These are phyloP conservation scores for Tilletiopsis washingtonensis DNA, from an alignment of 1,284 basidiomycete genomes.

Conservation along the genomic window DNA sequence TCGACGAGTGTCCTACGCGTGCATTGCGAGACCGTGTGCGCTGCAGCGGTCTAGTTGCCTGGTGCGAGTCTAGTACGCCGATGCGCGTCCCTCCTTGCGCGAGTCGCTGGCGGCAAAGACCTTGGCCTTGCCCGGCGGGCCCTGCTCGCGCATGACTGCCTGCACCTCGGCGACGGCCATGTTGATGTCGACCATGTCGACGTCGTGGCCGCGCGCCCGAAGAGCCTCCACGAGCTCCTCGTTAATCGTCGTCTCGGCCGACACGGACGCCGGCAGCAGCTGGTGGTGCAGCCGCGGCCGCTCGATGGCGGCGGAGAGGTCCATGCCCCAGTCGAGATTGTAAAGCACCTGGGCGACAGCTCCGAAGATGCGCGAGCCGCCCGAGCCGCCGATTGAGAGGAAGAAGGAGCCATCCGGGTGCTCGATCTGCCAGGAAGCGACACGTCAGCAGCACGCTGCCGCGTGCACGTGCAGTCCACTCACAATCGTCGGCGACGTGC, in stretches of 20 bases:
- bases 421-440: no score
- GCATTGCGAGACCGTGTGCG: no score
- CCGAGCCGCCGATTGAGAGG: constrained; percentile 71
- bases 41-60: no score
- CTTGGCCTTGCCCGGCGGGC: constrained; percentile 1
- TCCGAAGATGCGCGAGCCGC: constrained; percentile 76
- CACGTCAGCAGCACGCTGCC: no score
- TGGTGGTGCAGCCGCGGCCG: constrained; percentile 85
- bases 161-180: constrained; percentile 31
- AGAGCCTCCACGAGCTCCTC: constrained; percentile 17
- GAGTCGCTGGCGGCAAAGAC: constrained; percentile 33
- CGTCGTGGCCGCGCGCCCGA: constrained; percentile 19
- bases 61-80: constrained; percentile 32
- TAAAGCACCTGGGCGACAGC: constrained; percentile 72
- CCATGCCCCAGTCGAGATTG: constrained; percentile 72
- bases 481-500: constrained; percentile 71
- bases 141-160: constrained; percentile 15
- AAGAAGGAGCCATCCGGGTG: constrained; percentile 60
- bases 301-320: constrained; percentile 73
- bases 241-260: constrained; percentile 28
- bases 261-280: constrained; percentile 28
- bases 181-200: constrained; percentile 30
- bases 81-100: constrained; percentile 33
- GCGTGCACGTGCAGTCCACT: no score
- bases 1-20: no score